Base-by-base conservation (phyloP, 2,329 filamentous ascomycete genomes). In the Curvularia hawaiiensis region DNA sequence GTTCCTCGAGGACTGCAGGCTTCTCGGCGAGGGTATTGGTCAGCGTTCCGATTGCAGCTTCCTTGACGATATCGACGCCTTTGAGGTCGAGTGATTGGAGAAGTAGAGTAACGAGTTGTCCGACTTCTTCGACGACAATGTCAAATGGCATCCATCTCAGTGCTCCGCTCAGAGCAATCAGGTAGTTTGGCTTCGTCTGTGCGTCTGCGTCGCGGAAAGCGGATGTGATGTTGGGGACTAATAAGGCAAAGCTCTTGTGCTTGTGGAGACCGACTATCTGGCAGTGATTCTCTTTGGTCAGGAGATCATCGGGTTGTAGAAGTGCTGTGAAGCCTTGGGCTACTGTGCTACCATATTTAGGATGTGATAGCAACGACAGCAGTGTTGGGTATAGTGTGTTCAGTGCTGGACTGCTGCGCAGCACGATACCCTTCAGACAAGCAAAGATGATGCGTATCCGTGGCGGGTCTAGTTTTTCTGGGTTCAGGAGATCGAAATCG, bases 81-180 rank as follows among this genome's bases (percentile, higher is more conserved):
- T 75, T 68, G 3, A 87, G 78, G 64, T 89, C 87, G 5, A 90
- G 79, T 31, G 81, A 84, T 68, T 89, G 87, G 0, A 90, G 78
- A 18, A 90, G 80, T 1, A 89, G 78, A 0, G 86, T 84, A 4
- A 85, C 77, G 2, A 90, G 77, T 4, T 82, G 81, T 1, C 79
- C 76, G 9, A 89, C 79, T 65, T 87, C 83, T 14, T 85, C 81
- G 65, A 86, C 80, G 12, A 89, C 80, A 43, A 90, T 80, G 4
- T 81, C 76, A 33, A 86, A 85, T 0, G 86, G 82, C 43, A 88
- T 81, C 68, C 83, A 84, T 49, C 81, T 79, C 40, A 90, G 78
- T 14, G 89, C 81, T 1, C 86, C 86, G 4, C 85, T 84, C 3
- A 90, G 78, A 4, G 87, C 87, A 33, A 87, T 81, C 24, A 90